These are phyloP conservation scores for Plasmodium malariae DNA, from an alignment of 169 alveolate species.

Conservation along the genomic window DNA sequence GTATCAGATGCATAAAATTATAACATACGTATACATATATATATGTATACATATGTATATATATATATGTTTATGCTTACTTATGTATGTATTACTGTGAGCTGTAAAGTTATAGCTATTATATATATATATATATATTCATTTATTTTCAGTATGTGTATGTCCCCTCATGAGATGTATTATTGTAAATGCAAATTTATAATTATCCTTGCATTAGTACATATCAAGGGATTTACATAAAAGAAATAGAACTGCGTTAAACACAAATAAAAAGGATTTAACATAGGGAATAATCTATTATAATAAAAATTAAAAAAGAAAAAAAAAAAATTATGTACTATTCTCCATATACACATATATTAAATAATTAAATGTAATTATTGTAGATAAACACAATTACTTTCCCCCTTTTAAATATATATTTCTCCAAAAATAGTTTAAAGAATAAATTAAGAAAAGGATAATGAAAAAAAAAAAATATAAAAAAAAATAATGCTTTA, in stretches of 20 bases:
- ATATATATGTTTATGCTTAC: background rate
- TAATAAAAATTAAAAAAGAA: no score
- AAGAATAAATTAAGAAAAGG: background rate
- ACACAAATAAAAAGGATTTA: background rate
- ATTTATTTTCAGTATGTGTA: no score
- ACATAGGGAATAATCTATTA: background rate
- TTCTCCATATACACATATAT: background rate
- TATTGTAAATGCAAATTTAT: no score
- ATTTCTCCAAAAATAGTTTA: background rate
- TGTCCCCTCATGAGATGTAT: no score
- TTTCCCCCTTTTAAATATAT: background rate
- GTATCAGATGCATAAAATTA: no score
- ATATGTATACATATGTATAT: no score
- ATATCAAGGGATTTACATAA: background rate
- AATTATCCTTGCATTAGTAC: background rate
- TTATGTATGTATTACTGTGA: background rate
- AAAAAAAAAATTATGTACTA: no score
- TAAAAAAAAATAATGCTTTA: no score
- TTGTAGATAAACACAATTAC: background rate
- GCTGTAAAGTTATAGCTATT: background rate
- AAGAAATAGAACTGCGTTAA: background rate
- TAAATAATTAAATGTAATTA: no score
- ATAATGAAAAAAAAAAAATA: no score
- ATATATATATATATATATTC: no score
- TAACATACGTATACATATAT: no score